Evolutionary conservation across 2,329 filamentous ascomycete species (phyloP).

Genomic region (Verticillium tricorpus): DNA sequence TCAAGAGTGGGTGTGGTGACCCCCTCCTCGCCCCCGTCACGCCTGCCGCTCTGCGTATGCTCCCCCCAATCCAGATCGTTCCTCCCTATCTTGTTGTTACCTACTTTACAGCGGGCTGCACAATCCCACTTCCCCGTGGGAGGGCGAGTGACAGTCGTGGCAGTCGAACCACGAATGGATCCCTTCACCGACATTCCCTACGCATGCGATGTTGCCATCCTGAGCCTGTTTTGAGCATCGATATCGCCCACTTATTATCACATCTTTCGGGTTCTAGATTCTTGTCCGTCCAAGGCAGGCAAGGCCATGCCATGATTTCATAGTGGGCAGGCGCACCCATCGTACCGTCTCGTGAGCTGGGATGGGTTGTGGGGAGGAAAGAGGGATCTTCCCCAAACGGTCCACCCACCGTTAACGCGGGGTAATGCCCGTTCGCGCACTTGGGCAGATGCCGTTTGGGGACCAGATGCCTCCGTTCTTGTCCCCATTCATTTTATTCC

Average conservation of each 20-base stretch:
- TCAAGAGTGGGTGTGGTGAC: neutral
- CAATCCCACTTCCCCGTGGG: neutral
- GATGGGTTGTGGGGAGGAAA: too few relatives aligned
- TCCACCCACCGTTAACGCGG: neutral
- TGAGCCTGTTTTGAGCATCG: neutral
- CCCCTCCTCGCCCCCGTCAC: neutral
- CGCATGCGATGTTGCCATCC: neutral
- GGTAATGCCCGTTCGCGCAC: neutral
- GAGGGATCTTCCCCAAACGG: neutral
- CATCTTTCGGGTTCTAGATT: neutral
- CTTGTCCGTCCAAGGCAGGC: neutral
- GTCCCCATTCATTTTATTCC: neutral
- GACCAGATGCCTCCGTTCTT: neutral
- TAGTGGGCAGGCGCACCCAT: neutral
- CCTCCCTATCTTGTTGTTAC: neutral
- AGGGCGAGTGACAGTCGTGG: neutral
- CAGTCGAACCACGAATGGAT: neutral
- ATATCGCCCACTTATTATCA: neutral
- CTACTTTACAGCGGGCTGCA: neutral
- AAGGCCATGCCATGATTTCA: neutral
- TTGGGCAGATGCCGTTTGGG: neutral
- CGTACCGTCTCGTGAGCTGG: neutral
- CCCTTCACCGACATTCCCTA: neutral
- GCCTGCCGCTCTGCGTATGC: neutral
- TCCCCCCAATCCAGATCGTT: neutral